A percentile compares a stretch with the other conserved stretches of the same genome.
Conservation (phyloP, 2,329 filamentous ascomycete species). For the Achaetomium macrosporum region DNA sequence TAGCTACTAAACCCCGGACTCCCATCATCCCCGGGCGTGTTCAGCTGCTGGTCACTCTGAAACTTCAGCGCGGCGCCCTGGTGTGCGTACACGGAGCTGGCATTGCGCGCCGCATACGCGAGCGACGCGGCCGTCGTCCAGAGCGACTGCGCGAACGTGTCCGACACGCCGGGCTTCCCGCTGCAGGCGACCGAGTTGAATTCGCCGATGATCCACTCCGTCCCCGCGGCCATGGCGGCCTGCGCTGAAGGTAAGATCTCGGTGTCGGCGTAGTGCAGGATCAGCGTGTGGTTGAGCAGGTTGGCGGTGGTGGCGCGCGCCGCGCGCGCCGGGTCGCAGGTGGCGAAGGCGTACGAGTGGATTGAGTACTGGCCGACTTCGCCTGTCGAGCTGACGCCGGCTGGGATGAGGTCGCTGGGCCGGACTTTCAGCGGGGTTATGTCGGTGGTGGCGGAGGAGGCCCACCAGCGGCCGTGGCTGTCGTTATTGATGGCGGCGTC, state of each 20-base stretch:
- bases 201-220: slow-evolving; percentile 31
- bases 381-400: slow-evolving; percentile 18
- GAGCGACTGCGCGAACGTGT: slow-evolving; percentile 36
- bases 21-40: slow-evolving; percentile 21
- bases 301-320: slow-evolving; percentile 17
- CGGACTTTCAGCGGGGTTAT: slow-evolving; percentile 16
- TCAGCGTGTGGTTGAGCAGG: slow-evolving; percentile 21
- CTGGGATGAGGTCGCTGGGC: slow-evolving; percentile 19
- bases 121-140: slow-evolving; percentile 36
- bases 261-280: slow-evolving; percentile 15
- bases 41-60: slow-evolving; percentile 21
- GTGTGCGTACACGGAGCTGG: slow-evolving; percentile 33
- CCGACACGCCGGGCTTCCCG: slow-evolving; percentile 35
- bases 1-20: slow-evolving; percentile 19
- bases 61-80: slow-evolving; percentile 20
- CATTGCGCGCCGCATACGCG: slow-evolving; percentile 34
- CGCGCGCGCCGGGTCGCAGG: slow-evolving; percentile 18
- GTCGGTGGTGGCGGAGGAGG: slow-evolving; percentile 19
- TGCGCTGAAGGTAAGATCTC: slow-evolving; percentile 20
- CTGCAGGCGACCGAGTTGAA: slow-evolving; percentile 37
- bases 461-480: slow-evolving; percentile 18
- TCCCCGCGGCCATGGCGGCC: slow-evolving; percentile 15
- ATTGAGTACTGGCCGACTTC: slow-evolving; percentile 20
- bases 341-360: slow-evolving; percentile 22
- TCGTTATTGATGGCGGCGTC: not conserved